Conservation (phyloP, 352 stramenopile genomes). For the Blastocystis sp. region DNA sequence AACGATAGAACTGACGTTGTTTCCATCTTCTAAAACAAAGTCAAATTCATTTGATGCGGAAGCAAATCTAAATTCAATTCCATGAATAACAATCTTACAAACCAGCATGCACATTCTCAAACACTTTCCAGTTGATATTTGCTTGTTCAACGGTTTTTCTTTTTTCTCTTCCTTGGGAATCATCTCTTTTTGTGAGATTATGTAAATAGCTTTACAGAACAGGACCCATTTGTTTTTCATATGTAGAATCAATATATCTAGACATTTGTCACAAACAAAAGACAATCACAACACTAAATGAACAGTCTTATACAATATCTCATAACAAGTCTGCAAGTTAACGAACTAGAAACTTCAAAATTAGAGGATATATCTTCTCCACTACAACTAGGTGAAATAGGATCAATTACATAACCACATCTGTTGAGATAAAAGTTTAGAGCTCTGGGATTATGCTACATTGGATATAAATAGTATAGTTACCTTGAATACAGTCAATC, state of each 20-base stretch:
- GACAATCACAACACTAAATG: neutral
- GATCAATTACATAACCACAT: slow-evolving; percentile 36
- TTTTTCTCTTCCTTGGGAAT: neutral
- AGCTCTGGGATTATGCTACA: slow-evolving; percentile 34
- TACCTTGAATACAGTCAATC: slow-evolving; percentile 60
- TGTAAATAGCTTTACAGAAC: neutral
- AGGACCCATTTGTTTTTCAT: neutral
- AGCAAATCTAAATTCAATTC: neutral
- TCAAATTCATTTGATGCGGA: neutral
- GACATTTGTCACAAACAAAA: neutral
- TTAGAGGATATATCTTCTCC: slow-evolving; percentile 18
- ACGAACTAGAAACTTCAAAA: neutral
- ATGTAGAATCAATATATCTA: neutral
- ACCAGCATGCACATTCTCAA: neutral
- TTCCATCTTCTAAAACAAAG: neutral
- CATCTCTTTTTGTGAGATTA: neutral
- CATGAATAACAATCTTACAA: neutral
- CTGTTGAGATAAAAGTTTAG: neutral
- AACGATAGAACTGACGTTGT: neutral
- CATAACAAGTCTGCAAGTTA: slow-evolving; percentile 40
- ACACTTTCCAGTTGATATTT: neutral
- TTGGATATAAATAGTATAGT: neutral
- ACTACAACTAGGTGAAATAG: slow-evolving; percentile 18
- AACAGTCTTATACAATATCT: slow-evolving; percentile 23
- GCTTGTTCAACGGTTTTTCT: neutral